Evolutionary conservation across 345 rosid genomes (phyloP).

Genomic region (Melastoma malabathricum): DNA sequence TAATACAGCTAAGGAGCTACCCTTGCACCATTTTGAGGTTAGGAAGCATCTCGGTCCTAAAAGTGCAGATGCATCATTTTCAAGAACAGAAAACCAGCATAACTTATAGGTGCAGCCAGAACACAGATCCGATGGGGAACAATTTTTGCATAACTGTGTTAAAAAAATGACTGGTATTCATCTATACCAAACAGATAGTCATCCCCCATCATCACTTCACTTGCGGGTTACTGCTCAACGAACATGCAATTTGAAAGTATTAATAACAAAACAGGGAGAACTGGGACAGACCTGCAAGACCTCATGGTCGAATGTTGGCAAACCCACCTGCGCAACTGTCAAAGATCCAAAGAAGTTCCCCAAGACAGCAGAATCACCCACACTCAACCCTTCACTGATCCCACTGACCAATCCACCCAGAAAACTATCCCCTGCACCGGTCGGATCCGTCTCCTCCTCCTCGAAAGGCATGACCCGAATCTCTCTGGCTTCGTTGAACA

Average conservation of each 20-base stretch:
- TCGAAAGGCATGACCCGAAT: conserved; percentile 38
- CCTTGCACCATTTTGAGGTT: too few relatives aligned
- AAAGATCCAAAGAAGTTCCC: conserved; percentile 86
- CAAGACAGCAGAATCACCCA: conserved; percentile 82
- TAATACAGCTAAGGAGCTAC: too few relatives aligned
- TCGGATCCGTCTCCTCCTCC: conserved; percentile 81
- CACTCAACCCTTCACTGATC: conserved; percentile 58
- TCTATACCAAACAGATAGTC: too few relatives aligned
- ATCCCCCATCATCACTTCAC: too few relatives aligned
- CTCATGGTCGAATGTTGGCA: conserved; percentile 49
- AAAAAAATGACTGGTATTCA: too few relatives aligned
- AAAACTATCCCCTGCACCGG: conserved; percentile 95
- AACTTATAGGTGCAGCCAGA: too few relatives aligned
- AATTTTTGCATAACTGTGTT: too few relatives aligned
- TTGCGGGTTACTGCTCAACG: background rate
- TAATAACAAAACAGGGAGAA: background rate
- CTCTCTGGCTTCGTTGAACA: conserved; percentile 46
- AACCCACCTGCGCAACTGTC: conserved; percentile 84
- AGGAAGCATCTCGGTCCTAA: too few relatives aligned
- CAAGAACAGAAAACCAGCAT: too few relatives aligned
- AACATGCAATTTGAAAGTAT: background rate
- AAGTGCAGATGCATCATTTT: too few relatives aligned
- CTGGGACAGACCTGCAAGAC: conserved; percentile 54
- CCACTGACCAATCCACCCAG: conserved; percentile 78
- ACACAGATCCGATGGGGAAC: too few relatives aligned